Base-by-base conservation (phyloP, 2,329 filamentous ascomycete genomes). In the Penicillium sp. region DNA sequence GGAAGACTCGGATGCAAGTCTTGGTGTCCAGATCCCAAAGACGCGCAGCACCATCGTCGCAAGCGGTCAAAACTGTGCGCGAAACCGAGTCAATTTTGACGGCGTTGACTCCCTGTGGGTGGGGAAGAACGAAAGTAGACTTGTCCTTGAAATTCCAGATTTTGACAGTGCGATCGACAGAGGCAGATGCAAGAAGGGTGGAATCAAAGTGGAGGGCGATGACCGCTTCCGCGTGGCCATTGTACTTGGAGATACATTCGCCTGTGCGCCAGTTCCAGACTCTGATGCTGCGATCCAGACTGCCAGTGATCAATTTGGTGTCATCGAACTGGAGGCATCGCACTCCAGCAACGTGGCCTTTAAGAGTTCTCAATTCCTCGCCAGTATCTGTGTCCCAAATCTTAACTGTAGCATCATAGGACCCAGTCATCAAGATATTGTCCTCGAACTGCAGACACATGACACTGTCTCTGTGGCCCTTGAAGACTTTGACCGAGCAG, bases 261-360 rank as follows among this genome's bases (percentile, higher is more conserved):
- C 94, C 94, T 0, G 91, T 97, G 61, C 89, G 86, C 92, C 93
- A 97, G 71, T 99, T 96, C 94, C 94, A 99, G 35, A 99, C 86
- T 72, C 90, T 93, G 68, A 99, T 84, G 5, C 89, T 96, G 49
- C 86, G 84, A 73, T 97, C 94, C 55, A 97, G 82, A 70, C 90
- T 92, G 51, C 93, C 94, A 56, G 89, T 96, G 71, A 97, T 93
- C 59, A 99, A 82, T 69, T 96, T 96, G 55, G 85, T 88, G 64
- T 96, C 91, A 68, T 97, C 92, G 69, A 97, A 97, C 70, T 97
- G 93, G 38, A 99, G 81, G 55, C 92, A 90, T 41, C 94, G 86
- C 59, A 99, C 90, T 7, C 91, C 91, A 41, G 86, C 86, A 1
- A 86, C 89, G 68, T 97, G 94, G 3, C 94, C 94, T 23, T 78